Percentiles rank a stretch among this genome's conserved stretches.
Conservation (phyloP, 345 rosid genomes). For the Hirschfeldia incana region DNA sequence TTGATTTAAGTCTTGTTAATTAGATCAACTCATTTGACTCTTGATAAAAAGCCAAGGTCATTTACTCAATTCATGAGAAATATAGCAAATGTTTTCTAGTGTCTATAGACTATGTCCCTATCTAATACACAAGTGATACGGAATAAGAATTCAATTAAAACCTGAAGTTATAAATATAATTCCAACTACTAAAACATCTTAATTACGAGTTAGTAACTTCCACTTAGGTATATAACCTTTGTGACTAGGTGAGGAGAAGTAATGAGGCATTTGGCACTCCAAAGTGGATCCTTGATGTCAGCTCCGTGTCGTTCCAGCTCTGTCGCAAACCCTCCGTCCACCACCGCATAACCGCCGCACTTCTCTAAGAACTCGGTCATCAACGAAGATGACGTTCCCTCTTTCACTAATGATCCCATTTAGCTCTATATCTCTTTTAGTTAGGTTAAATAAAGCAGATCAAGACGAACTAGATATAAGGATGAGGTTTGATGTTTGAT, state of each 20-base stretch:
- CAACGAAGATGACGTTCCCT: constrained; percentile 32
- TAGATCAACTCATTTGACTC: too few relatives aligned
- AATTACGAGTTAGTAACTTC: neutral
- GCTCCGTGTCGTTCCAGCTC: constrained; percentile 91
- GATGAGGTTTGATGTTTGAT: constrained; percentile 2
- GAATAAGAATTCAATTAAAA: neutral
- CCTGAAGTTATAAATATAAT: neutral
- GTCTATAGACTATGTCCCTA: neutral
- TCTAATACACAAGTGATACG: neutral
- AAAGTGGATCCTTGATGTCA: constrained; percentile 85
- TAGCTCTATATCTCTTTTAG: neutral
- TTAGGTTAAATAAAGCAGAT: neutral
- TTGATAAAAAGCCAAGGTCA: neutral
- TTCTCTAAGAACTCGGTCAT: constrained; percentile 59
- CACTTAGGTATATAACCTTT: constrained; percentile 45
- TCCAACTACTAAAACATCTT: constrained; percentile 3
- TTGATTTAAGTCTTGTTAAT: neutral
- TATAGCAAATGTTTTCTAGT: neutral
- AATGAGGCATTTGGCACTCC: constrained; percentile 93
- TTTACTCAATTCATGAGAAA: neutral
- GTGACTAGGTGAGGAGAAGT: constrained; percentile 80
- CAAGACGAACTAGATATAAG: neutral
- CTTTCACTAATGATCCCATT: constrained; percentile 45
- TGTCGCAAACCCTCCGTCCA: constrained; percentile 93
- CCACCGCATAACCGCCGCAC: constrained; percentile 76